Conservation (phyloP, 306 rosid genomes). For the Pterocarpus santalinus region DNA sequence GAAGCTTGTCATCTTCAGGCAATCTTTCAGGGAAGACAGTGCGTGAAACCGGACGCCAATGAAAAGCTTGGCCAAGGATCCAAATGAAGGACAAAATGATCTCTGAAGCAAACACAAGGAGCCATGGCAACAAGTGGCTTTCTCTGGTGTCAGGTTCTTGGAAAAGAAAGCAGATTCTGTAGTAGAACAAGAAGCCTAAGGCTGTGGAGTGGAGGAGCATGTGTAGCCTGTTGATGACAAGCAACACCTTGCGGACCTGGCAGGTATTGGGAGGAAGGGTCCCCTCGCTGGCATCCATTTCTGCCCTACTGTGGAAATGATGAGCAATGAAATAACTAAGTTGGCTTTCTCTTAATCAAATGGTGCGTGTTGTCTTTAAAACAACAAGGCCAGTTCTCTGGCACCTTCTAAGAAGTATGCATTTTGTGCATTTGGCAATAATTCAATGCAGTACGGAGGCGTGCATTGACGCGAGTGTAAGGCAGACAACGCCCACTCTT, state of each 20-base stretch:
- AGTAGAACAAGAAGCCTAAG: constrained; percentile 57
- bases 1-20: constrained; percentile 65
- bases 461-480: too few relatives aligned
- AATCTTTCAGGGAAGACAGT: constrained; percentile 62
- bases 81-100: constrained; percentile 70
- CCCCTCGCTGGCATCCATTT: constrained; percentile 49
- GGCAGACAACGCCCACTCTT: too few relatives aligned
- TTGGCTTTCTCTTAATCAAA: too few relatives aligned
- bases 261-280: constrained; percentile 53
- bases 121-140: constrained; percentile 55
- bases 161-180: constrained; percentile 55
- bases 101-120: constrained; percentile 66
- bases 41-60: constrained; percentile 65
- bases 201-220: constrained; percentile 60
- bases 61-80: constrained; percentile 63
- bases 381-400: too few relatives aligned
- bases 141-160: constrained; percentile 34
- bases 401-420: too few relatives aligned
- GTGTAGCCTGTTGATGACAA: constrained; percentile 61
- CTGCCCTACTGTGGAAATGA: not conserved
- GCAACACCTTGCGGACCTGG: constrained; percentile 54
- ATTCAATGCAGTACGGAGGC: too few relatives aligned
- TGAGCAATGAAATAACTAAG: too few relatives aligned
- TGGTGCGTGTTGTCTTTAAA: too few relatives aligned
- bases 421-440: too few relatives aligned